phyloP scores from a whole-genome alignment of 1,284 basidiomycete species.

The Xerocomus nothofagi region DNA sequence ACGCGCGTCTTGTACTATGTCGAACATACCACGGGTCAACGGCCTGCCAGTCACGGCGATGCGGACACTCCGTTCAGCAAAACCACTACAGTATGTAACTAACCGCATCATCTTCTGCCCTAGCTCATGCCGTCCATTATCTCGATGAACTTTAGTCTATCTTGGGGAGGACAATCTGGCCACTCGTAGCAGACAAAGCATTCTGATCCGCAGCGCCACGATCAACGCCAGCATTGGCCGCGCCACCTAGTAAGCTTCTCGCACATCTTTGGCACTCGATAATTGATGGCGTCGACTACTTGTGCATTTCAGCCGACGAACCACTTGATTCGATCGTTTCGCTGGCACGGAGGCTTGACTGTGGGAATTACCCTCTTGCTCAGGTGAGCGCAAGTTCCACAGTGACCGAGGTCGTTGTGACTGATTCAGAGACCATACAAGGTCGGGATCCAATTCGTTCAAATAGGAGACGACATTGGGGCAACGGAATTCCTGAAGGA shows the following conservation, averaged over 20 bases:
- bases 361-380: slow-evolving; percentile 47
- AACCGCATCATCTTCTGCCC: neutral
- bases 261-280: neutral
- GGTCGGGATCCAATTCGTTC: slow-evolving; percentile 63
- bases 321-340: slow-evolving; percentile 49
- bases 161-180: slow-evolving; percentile 6
- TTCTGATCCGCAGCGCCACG: slow-evolving; percentile 5
- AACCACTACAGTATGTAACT: slow-evolving; percentile 8
- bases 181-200: slow-evolving; percentile 15
- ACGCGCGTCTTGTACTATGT: neutral
- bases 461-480: slow-evolving; percentile 47
- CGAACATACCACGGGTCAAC: neutral
- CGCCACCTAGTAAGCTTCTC: slow-evolving; percentile 45
- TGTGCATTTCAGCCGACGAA: slow-evolving; percentile 47
- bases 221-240: slow-evolving; percentile 66
- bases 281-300: neutral
- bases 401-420: neutral
- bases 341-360: slow-evolving; percentile 49
- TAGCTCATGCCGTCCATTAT: neutral
- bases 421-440: slow-evolving; percentile 22
- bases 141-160: slow-evolving; percentile 8
- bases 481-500: slow-evolving; percentile 48
- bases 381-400: slow-evolving; percentile 40
- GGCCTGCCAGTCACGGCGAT: neutral
- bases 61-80: neutral